phyloP scores from a whole-genome alignment of 75 land plant genomes.

The Pinus tabuliformis region DNA sequence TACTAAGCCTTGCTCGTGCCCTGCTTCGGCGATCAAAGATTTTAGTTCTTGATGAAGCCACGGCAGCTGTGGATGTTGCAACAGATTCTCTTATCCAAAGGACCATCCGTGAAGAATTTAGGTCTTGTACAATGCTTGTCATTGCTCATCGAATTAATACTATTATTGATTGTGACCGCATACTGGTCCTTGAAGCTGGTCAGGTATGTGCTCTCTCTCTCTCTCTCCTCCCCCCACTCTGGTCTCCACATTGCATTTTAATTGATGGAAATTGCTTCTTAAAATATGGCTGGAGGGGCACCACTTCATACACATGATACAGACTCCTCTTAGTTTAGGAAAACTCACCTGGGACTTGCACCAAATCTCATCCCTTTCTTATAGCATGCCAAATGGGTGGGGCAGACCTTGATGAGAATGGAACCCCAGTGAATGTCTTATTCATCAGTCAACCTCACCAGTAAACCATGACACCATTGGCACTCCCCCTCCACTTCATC shows the following conservation, averaged over 20 bases:
- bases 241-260: no score
- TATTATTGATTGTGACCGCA: conserved; percentile 88
- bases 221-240: not conserved
- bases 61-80: conserved; percentile 98
- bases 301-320: no score
- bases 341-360: no score
- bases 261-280: not conserved
- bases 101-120: conserved; percentile 97
- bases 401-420: no score
- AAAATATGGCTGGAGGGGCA: not conserved
- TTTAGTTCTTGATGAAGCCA: conserved; percentile 99
- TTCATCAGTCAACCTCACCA: no score
- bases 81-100: conserved; percentile 96
- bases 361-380: no score
- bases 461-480: no score
- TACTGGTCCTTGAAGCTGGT: conserved; percentile 88
- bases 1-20: conserved; percentile 94
- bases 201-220: conserved; percentile 33
- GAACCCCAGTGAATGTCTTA: no score
- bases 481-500: no score
- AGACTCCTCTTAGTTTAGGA: no score
- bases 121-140: conserved; percentile 94
- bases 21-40: conserved; percentile 89
- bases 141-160: conserved; percentile 98
- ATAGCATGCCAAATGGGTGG: no score